A percentile compares a stretch with the other conserved stretches of the same genome.
phyloP scores from a whole-genome alignment of 2,329 filamentous ascomycete genomes.

The Biscogniauxia sp. region DNA sequence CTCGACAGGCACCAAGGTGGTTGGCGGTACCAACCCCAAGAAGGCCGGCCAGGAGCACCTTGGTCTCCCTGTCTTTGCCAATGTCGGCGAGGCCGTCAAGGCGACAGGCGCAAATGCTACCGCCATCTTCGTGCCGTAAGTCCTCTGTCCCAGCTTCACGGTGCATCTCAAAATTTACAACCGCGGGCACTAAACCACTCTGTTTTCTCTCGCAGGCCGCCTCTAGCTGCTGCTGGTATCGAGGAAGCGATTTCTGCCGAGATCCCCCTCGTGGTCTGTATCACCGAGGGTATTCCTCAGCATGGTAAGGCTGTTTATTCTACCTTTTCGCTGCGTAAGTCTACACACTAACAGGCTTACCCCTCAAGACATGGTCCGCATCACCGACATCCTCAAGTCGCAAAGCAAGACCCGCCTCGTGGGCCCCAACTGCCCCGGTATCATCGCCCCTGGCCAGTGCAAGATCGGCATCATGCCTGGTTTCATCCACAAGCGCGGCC shows the following conservation, averaged over 20 bases:
- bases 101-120: constrained; percentile 87
- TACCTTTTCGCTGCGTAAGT: constrained; percentile 2
- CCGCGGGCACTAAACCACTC: neutral
- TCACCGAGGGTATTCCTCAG: constrained; percentile 96
- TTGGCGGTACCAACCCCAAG: constrained; percentile 98
- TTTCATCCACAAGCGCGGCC: constrained; percentile 99
- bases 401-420: constrained; percentile 96
- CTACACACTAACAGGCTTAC: neutral
- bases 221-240: constrained; percentile 88
- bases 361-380: constrained; percentile 88
- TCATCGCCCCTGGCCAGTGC: constrained; percentile 94
- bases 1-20: constrained; percentile 81
- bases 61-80: constrained; percentile 88
- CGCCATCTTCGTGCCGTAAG: constrained; percentile 93
- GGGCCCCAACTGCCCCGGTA: constrained; percentile 96
- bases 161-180: neutral
- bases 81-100: constrained; percentile 83
- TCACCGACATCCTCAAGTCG: constrained; percentile 95
- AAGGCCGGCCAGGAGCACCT: constrained; percentile 92
- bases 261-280: constrained; percentile 92
- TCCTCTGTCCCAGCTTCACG: constrained; percentile 51
- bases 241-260: constrained; percentile 94
- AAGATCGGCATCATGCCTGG: constrained; percentile 99
- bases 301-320: constrained; percentile 65
- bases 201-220: constrained; percentile 58